phyloP scores from a whole-genome alignment of 306 rosid genomes.

The Dalbergia cultrata region DNA sequence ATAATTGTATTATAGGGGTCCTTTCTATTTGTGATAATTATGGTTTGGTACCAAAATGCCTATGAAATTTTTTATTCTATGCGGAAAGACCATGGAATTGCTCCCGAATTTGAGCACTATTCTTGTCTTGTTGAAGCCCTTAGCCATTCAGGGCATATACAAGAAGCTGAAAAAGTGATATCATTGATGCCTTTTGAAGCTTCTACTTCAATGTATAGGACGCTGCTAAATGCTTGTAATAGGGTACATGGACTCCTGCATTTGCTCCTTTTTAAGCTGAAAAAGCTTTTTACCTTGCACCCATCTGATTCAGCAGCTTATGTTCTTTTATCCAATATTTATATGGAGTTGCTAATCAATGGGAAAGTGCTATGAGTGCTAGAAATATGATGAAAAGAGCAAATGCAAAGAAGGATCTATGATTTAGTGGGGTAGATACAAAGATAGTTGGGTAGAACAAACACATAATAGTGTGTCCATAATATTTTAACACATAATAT shows the following conservation, averaged over 20 bases:
- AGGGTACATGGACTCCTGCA: constrained; percentile 70
- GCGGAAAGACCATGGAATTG: constrained; percentile 61
- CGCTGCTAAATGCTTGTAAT: constrained; percentile 83
- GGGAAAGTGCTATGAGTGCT: constrained; percentile 72
- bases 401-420: constrained; percentile 84
- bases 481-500: too few species aligned
- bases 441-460: too few species aligned
- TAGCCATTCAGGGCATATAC: constrained; percentile 76
- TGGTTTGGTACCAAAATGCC: constrained; percentile 78
- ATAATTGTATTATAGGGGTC: constrained; percentile 77
- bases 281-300: constrained; percentile 68
- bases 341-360: constrained; percentile 76
- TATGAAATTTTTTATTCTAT: constrained; percentile 65
- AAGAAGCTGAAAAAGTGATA: constrained; percentile 76
- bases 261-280: too few species aligned
- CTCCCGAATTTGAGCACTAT: constrained; percentile 79
- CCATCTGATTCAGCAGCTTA: constrained; percentile 82
- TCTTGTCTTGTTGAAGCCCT: constrained; percentile 84
- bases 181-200: constrained; percentile 84
- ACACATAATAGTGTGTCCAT: too few species aligned
- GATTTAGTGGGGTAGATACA: constrained; percentile 85
- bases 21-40: constrained; percentile 84
- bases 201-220: constrained; percentile 79
- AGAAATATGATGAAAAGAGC: constrained; percentile 70
- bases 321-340: constrained; percentile 80